Evolutionary conservation across 78 protist species (phyloP), one percentile per base, ranked within the genome.

Genomic region (Guillardia theta): DNA sequence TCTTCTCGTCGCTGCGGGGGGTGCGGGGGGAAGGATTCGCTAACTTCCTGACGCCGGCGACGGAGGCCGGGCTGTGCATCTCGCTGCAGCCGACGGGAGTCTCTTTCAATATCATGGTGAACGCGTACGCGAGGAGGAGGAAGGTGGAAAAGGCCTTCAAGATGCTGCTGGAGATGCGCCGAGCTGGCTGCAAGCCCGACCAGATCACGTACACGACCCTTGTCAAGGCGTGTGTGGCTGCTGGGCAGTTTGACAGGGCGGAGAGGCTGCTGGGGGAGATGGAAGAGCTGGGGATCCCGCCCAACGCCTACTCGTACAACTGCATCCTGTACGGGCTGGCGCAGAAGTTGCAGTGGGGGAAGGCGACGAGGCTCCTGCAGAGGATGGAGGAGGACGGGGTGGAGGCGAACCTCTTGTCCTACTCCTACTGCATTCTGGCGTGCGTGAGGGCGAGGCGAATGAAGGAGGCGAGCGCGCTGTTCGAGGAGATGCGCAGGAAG

Each of bases 81-180:
- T 24, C 83, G 83, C 83, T 70, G 10, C 45, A 70, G 41, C 83
- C 83, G 41, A 33, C 33, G 45, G 83, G 12, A 12, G 33, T 33
- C 41, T 70, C 83, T 36, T 70, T 22, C 83, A 70, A 70, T 43
- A 70, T 70, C 41, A 70, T 70, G 83, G 83, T 70, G 27, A 70
- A 70, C 83, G 83, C 83, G 10, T 70, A 70, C 41, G 83, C 83
- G 36, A 24, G 41, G 45, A 43, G 46, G 41, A 4, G 6, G 70
- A 0, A 30, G 70, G 27, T 24, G 70, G 6, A 6, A 6, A 24
- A 58, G 70, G 70, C 70, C 39, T 58, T 58, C 70, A 58, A 58
- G 70, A 70, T 70, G 83, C 83, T 70, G 83, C 41, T 70, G 45
- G 83, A 70, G 45, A 70, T 70, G 83, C 83, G 83, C 46, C 0